Conservation (phyloP, 2,329 filamentous ascomycete genomes). For the Bipolaris zeicola region DNA sequence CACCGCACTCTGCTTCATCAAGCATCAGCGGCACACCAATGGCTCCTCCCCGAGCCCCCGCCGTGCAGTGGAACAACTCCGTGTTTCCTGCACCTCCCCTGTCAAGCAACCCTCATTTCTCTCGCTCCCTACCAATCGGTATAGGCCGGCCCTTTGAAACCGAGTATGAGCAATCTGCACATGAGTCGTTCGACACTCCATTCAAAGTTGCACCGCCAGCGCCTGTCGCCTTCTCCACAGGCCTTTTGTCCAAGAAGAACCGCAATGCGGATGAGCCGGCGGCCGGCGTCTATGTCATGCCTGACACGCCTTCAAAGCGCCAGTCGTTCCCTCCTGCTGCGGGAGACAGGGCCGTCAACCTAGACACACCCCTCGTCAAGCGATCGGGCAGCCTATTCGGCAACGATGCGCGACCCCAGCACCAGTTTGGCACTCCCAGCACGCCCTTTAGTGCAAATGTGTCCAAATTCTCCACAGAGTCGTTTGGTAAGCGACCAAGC, state of each 20-base stretch:
- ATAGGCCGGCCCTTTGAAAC: constrained; percentile 58
- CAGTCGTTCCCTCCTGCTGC: constrained; percentile 71
- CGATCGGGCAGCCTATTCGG: constrained; percentile 60
- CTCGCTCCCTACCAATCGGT: constrained; percentile 75
- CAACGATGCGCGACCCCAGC: constrained; percentile 67
- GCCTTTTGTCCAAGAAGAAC: constrained; percentile 89
- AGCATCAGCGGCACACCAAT: constrained; percentile 66
- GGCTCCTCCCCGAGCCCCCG: constrained; percentile 50
- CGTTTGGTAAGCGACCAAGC: constrained; percentile 68
- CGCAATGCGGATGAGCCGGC: constrained; percentile 70
- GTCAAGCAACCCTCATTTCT: constrained; percentile 57
- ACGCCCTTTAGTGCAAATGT: constrained; percentile 76
- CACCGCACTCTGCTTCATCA: constrained; percentile 82
- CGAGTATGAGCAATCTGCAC: constrained; percentile 55
- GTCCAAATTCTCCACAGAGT: constrained; percentile 66
- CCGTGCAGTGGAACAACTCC: constrained; percentile 14
- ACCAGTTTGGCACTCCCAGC: constrained; percentile 78
- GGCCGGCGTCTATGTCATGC: constrained; percentile 69
- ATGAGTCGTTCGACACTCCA: constrained; percentile 71
- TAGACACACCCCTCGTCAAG: constrained; percentile 52
- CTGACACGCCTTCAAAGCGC: constrained; percentile 96
- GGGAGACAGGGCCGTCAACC: constrained; percentile 32
- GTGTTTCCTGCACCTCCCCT: constrained; percentile 27
- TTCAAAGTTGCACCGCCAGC: constrained; percentile 76
- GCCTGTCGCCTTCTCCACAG: constrained; percentile 84